Evolutionary conservation across 1,139 yeast species (phyloP), one percentile per base, ranked within the genome.

Genomic region (Suhomyces yuchorum): DNA sequence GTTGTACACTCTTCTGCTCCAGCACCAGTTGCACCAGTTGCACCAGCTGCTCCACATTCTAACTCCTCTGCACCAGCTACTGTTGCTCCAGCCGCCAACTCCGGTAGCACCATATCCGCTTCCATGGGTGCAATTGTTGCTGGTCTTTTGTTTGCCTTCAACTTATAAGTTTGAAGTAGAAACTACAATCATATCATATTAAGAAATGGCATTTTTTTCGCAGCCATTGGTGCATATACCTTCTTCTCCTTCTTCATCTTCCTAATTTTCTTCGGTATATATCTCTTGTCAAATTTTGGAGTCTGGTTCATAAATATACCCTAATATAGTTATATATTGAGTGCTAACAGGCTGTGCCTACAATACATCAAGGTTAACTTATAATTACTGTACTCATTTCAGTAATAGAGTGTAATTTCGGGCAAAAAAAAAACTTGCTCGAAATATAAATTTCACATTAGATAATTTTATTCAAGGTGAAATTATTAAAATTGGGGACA

Each of bases 41-140:
- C n/a, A n/a, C n/a, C 61, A 33, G 46, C 48, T 47, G 23, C 23
- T 20, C 23, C 23, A 20, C n/a, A n/a, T n/a, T 49, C 50, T 8
- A 37, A 43, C 24, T 42, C 51, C 15, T 63, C 59, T 44, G 55
- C 51, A 45, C 50, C 54, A 4, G 48, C 54, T 23, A 40, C 61
- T 35, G 47, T 56, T 28, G 57, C 43, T 17, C 60, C 55, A 46
- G 60, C 48, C 46, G 51, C 51, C 14, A 40, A 42, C 37, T 45
- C 52, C 19, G 66, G 60, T 44, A 55, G 48, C 44, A 51, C 54
- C 5, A 47, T 46, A 46, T 36, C 60, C 32, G 61, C 51, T 32
- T 59, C 67, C 19, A 40, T 61, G 28, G 59, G 60, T 44, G 59
- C 63, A 28, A 40, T 62, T 19, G 46, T 61, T 18, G 65, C 65